These are phyloP conservation scores for Trametes pubescens DNA, from an alignment of 1,284 basidiomycete species.

Conservation along the genomic window DNA sequence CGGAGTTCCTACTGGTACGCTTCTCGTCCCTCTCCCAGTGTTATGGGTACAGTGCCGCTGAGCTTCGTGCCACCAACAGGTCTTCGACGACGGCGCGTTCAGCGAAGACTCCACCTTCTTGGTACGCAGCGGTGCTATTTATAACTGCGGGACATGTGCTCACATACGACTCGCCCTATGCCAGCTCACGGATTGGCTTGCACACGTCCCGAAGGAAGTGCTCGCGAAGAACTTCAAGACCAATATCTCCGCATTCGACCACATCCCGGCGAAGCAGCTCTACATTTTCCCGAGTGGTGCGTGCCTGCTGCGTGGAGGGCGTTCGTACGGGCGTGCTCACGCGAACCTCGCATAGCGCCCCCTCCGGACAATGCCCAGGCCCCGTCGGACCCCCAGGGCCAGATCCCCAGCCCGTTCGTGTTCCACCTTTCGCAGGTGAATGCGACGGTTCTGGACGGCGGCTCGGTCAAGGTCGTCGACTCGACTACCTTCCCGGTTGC, in stretches of 20 bases:
- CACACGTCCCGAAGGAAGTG: slow-evolving; percentile 53
- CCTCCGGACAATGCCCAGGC: slow-evolving; percentile 49
- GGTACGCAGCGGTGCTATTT: slow-evolving; percentile 33
- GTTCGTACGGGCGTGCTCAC: slow-evolving; percentile 2
- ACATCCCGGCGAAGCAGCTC: slow-evolving; percentile 45
- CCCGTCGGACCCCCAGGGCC: slow-evolving; percentile 58
- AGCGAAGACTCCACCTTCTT: slow-evolving; percentile 53
- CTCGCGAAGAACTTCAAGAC: slow-evolving; percentile 53
- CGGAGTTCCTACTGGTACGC: slow-evolving; percentile 76
- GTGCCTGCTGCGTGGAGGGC: slow-evolving; percentile 14
- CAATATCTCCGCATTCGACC: slow-evolving; percentile 44
- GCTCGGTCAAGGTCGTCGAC: slow-evolving; percentile 71
- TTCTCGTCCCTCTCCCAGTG: slow-evolving; percentile 28
- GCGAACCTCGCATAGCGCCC: slow-evolving; percentile 38
- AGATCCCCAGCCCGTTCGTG: slow-evolving; percentile 58
- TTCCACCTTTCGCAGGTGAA: slow-evolving; percentile 62
- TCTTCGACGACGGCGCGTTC: slow-evolving; percentile 50
- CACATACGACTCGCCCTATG: background rate
- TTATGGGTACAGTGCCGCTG: background rate
- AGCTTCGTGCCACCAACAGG: slow-evolving; percentile 30
- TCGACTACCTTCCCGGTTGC: slow-evolving; percentile 60
- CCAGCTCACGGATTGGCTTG: slow-evolving; percentile 45
- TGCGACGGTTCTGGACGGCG: slow-evolving; percentile 61
- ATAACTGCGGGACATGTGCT: slow-evolving; percentile 10
- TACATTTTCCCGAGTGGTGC: slow-evolving; percentile 48